phyloP scores from a whole-genome alignment of 2,329 filamentous ascomycete genomes.

The Ceratocystis lukuohia region DNA sequence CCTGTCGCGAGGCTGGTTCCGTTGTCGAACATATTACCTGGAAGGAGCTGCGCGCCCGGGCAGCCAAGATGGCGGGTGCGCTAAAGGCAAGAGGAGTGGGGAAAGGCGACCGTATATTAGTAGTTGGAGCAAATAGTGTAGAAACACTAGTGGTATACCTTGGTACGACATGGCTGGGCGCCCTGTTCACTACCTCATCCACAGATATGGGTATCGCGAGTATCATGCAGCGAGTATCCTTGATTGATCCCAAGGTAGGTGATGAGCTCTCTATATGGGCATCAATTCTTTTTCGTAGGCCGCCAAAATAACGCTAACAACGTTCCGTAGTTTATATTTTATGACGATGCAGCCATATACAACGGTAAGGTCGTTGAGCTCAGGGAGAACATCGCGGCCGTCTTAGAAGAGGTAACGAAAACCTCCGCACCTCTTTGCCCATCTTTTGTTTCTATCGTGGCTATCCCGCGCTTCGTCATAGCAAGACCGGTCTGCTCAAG shows the following conservation, averaged over 20 bases:
- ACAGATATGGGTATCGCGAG: conserved; percentile 77
- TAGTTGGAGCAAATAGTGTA: conserved; percentile 61
- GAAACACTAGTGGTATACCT: conserved; percentile 61
- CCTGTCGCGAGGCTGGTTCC: conserved; percentile 54
- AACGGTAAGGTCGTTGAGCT: conserved; percentile 65
- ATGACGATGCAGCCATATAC: conserved; percentile 68
- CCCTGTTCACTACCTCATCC: conserved; percentile 59
- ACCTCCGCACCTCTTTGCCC: conserved; percentile 45
- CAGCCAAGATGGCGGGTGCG: conserved; percentile 49
- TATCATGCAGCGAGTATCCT: conserved; percentile 57
- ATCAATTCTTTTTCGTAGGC: not conserved
- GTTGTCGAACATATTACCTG: conserved; percentile 49
- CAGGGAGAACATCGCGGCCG: conserved; percentile 54
- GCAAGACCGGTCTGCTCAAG: conserved; percentile 46
- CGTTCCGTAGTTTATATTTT: conserved; percentile 49
- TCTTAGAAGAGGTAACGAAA: conserved; percentile 49
- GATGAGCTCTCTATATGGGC: conserved; percentile 26
- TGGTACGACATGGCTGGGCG: conserved; percentile 57
- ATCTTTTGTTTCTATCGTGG: conserved; percentile 50
- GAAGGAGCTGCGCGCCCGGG: conserved; percentile 47
- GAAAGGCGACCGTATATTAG: conserved; percentile 60
- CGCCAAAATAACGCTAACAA: conserved; percentile 21
- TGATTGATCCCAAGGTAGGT: conserved; percentile 51
- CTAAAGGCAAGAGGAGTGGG: conserved; percentile 52
- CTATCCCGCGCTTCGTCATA: conserved; percentile 50